Evolutionary conservation across 1,284 basidiomycete species (phyloP), one percentile per base, ranked within the genome.

Genomic region (Hemileia vastatrix): DNA sequence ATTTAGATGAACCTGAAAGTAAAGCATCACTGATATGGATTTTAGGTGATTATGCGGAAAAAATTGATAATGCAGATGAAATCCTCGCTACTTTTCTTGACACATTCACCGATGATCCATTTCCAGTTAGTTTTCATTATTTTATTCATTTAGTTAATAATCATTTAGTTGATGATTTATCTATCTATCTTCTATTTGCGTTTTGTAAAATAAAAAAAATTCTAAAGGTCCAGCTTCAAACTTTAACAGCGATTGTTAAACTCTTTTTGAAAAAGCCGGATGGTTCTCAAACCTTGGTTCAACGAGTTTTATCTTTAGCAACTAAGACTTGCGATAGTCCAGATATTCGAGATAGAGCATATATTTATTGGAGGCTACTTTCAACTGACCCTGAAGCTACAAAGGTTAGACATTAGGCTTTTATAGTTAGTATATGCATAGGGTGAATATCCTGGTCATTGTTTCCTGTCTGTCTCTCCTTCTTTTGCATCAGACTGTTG

Each of bases 11-110:
- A 76, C 88, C 94, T 0, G 94, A 98, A 76, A 87, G 92, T 2
- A 96, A 96, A 71, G 88, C 93, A 0, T 87, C 93, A 1, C 90
- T 98, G 83, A 85, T 99, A 57, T 99, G 95, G 95, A 93, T 98
- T 70, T 81, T 98, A 56, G 95, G 95, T 0, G 91, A 99, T 77
- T 98, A 93, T 72, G 90, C 94, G 2, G 86, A 98, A 74, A 83
- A 86, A 69, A 98, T 99, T 66, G 90, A 96, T 64, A 96, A 97
- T 71, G 88, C 87, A 6, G 92, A 96, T 72, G 93, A 98, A 70
- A 81, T 98, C 54, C 80, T 99, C 71, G 92, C 95, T 67, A 91
- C 94, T 66, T 82, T 97, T 64, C 79, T 93, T 52, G 93, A 88
- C 68, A 86, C 83, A 1, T 99, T 97, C 79, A 77, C 93, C 68